phyloP scores from a whole-genome alignment of 2,329 filamentous ascomycete genomes.

The Dothistroma septosporum region DNA sequence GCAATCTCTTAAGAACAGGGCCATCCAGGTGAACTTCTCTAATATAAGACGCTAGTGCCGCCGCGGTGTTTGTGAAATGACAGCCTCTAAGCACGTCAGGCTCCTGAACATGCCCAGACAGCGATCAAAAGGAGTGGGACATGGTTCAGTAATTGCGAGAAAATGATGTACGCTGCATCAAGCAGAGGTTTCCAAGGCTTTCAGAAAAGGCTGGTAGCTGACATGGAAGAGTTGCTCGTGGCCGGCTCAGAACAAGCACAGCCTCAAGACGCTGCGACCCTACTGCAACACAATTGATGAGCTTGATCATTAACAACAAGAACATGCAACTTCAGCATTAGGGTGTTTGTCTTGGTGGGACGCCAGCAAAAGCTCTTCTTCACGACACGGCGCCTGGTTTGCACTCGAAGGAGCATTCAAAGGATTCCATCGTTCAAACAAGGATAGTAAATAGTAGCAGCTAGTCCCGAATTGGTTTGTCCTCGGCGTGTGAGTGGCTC shows the following conservation, averaged over 20 bases:
- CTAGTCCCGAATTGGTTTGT: neutral
- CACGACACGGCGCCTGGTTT: neutral
- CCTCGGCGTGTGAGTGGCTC: neutral
- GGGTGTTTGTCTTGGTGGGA: neutral
- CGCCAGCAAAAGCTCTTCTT: neutral
- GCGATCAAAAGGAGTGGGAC: constrained; percentile 4
- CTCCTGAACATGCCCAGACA: neutral
- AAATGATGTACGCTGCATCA: constrained; percentile 3
- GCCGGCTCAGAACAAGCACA: neutral
- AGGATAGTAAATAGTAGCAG: neutral
- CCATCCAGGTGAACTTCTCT: neutral
- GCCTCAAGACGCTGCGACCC: neutral
- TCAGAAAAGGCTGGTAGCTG: neutral
- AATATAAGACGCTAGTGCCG: neutral
- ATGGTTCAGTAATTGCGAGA: neutral
- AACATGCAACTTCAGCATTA: neutral
- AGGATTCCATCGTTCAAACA: neutral
- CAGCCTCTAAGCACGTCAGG: constrained; percentile 3
- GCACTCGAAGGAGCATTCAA: neutral
- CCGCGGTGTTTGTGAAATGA: constrained; percentile 2
- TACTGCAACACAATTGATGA: neutral
- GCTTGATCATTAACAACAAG: neutral
- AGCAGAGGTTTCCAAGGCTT: neutral
- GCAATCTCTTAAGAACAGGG: neutral
- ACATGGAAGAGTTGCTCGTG: neutral